These are phyloP conservation scores for Coleophoma eucalyptorum DNA, from an alignment of 2,329 filamentous ascomycete genomes.

Conservation along the genomic window DNA sequence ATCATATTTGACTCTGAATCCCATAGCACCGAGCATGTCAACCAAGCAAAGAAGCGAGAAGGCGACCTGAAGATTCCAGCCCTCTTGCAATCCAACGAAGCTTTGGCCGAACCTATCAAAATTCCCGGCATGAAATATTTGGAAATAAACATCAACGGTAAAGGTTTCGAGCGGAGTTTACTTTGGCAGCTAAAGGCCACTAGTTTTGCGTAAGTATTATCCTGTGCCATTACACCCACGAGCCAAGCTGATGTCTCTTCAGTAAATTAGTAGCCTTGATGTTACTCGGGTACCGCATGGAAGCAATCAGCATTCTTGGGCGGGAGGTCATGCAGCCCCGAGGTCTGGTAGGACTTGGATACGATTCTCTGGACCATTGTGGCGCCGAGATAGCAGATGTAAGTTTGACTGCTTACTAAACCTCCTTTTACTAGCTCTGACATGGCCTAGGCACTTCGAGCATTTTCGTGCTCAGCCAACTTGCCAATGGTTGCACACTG, in stretches of 20 bases:
- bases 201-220: constrained; percentile 51
- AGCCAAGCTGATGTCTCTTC: background rate
- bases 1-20: background rate
- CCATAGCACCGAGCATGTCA: constrained; percentile 66
- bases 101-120: constrained; percentile 50
- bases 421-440: constrained; percentile 1
- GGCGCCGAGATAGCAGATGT: constrained; percentile 53
- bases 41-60: constrained; percentile 59
- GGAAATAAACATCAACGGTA: constrained; percentile 71
- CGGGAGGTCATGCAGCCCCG: constrained; percentile 67
- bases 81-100: constrained; percentile 43
- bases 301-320: constrained; percentile 67
- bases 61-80: constrained; percentile 40
- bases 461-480: constrained; percentile 40
- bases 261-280: constrained; percentile 61
- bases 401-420: constrained; percentile 3
- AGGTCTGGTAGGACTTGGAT: constrained; percentile 67
- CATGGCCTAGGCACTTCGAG: constrained; percentile 37
- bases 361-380: constrained; percentile 66
- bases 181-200: constrained; percentile 65
- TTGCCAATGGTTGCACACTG: constrained; percentile 75
- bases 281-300: constrained; percentile 60
- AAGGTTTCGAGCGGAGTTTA: constrained; percentile 62
- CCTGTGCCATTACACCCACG: background rate
- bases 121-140: constrained; percentile 62